Percentiles rank a stretch among this genome's conserved stretches.
Conservation (phyloP, 495 filamentous ascomycete genomes). For the Hypoxylon trugodes region DNA sequence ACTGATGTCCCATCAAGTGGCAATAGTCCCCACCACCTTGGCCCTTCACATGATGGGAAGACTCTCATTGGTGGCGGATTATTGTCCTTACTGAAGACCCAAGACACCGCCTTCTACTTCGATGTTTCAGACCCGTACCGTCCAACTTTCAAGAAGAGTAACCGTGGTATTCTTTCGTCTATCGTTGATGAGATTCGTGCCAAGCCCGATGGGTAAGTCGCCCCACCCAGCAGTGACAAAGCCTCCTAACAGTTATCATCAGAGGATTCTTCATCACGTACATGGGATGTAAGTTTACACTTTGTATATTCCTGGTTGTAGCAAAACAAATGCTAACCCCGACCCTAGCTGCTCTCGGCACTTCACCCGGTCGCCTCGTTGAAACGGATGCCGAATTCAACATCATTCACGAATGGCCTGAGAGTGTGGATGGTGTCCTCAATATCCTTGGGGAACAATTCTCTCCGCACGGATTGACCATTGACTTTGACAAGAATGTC, state of each 20-base stretch:
- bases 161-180: slow-evolving; percentile 63
- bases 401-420: slow-evolving; percentile 69
- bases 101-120: slow-evolving; percentile 72
- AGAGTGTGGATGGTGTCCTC: slow-evolving; percentile 57
- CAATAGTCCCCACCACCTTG: slow-evolving; percentile 69
- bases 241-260: not conserved
- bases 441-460: slow-evolving; percentile 68
- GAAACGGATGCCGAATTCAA: slow-evolving; percentile 67
- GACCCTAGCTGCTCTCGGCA: slow-evolving; percentile 57
- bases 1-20: slow-evolving; percentile 68
- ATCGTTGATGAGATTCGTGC: slow-evolving; percentile 71
- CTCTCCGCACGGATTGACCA: slow-evolving; percentile 65
- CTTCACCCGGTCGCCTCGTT: slow-evolving; percentile 65
- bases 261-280: slow-evolving; percentile 70
- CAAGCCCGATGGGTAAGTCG: slow-evolving; percentile 64
- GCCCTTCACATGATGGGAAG: slow-evolving; percentile 66
- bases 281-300: slow-evolving; percentile 26
- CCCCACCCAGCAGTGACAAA: not conserved
- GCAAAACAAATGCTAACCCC: slow-evolving; percentile 9
- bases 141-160: slow-evolving; percentile 66
- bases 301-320: not conserved
- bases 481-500: slow-evolving; percentile 65
- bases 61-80: slow-evolving; percentile 67
- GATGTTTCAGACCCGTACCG: slow-evolving; percentile 66
- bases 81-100: slow-evolving; percentile 68